A percentile compares a stretch with the other conserved stretches of the same genome.
Evolutionary conservation across 257 asterid species (phyloP).

Genomic region (Haberlea rhodopensis): DNA sequence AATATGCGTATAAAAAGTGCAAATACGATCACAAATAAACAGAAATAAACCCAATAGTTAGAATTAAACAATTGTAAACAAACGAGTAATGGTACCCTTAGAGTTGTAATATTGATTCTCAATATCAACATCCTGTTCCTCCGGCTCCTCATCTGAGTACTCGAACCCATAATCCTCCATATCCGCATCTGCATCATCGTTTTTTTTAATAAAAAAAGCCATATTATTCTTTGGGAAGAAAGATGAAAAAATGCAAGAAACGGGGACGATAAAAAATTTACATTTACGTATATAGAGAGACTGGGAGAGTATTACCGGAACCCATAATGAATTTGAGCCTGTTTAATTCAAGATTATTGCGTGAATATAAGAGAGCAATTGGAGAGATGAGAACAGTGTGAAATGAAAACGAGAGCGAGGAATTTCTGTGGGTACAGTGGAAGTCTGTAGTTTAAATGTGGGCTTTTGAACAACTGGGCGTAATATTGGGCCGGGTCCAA

Average conservation of each 20-base stretch:
- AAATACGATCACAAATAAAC: slow-evolving; percentile 8
- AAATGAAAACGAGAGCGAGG: too few species aligned
- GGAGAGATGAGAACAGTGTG: slow-evolving; percentile 3
- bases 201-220: neutral
- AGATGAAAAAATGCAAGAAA: neutral
- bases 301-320: slow-evolving; percentile 46
- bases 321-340: slow-evolving; percentile 42
- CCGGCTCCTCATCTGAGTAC: slow-evolving; percentile 97
- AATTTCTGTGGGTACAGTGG: too few species aligned
- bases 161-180: slow-evolving; percentile 99
- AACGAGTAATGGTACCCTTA: slow-evolving; percentile 50
- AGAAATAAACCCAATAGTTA: neutral
- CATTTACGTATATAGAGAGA: neutral
- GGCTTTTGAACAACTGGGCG: too few species aligned
- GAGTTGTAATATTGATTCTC: slow-evolving; percentile 97
- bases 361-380: too few species aligned
- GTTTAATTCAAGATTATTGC: slow-evolving; percentile 24
- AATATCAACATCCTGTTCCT: slow-evolving; percentile 94
- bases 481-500: too few species aligned
- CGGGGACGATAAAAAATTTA: neutral
- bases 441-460: too few species aligned
- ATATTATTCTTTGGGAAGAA: slow-evolving; percentile 5
- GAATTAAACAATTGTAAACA: neutral
- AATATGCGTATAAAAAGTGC: neutral
- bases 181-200: slow-evolving; percentile 66